phyloP scores from a whole-genome alignment of 2,329 filamentous ascomycete species.

The Colletotrichum musae region DNA sequence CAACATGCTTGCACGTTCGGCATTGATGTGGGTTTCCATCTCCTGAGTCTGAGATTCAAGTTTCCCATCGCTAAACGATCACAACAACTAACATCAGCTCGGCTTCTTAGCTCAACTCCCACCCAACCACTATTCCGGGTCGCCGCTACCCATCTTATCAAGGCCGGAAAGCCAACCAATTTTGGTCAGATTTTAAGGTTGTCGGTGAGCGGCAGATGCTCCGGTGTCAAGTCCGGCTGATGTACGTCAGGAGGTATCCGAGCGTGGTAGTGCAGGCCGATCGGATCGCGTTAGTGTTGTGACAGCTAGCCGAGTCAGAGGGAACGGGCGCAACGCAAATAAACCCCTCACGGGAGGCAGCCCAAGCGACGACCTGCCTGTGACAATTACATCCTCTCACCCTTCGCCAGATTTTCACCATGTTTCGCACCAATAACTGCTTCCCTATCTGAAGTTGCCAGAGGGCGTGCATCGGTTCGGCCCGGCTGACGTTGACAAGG shows the following conservation, averaged over 20 bases:
- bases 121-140: too few relatives aligned
- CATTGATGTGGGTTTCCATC: too few relatives aligned
- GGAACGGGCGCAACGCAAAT: conserved; percentile 18
- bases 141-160: too few relatives aligned
- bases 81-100: too few relatives aligned
- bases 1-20: too few relatives aligned
- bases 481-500: conserved; percentile 1
- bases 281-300: conserved; percentile 35
- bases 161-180: not conserved
- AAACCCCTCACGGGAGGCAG: conserved; percentile 39
- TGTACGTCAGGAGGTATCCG: conserved; percentile 21
- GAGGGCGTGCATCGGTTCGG: conserved; percentile 23
- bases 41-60: too few relatives aligned
- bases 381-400: not conserved
- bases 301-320: conserved; percentile 22
- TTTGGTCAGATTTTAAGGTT: conserved; percentile 25
- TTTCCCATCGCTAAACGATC: too few relatives aligned
- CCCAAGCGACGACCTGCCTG: conserved; percentile 14
- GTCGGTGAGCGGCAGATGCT: conserved; percentile 18
- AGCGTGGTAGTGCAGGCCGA: conserved; percentile 37
- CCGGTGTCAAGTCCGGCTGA: conserved; percentile 1
- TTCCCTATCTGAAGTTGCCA: conserved; percentile 4
- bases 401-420: not conserved
- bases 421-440: conserved; percentile 3
- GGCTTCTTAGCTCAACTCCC: too few relatives aligned